Percentiles rank a stretch among this genome's conserved stretches.
phyloP scores from a whole-genome alignment of 2,329 filamentous ascomycete genomes.

The Penicillium paneum region DNA sequence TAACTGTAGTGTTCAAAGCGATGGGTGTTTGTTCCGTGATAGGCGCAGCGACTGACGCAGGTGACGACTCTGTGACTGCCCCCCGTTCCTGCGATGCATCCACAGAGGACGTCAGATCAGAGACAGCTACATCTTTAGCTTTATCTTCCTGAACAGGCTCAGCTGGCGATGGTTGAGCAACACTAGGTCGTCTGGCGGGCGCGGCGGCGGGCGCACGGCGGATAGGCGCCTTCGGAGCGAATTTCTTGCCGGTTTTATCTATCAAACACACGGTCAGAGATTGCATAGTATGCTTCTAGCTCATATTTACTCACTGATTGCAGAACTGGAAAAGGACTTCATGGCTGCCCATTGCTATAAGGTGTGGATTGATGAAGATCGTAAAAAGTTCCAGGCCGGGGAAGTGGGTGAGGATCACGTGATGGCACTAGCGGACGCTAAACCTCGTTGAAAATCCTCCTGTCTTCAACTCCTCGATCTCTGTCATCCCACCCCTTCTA shows the following conservation, averaged over 20 bases:
- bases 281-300: too few species aligned
- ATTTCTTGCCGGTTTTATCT: constrained; percentile 70
- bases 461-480: constrained; percentile 33
- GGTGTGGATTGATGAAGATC: constrained; percentile 12
- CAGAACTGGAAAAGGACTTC: constrained; percentile 55
- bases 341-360: constrained; percentile 31
- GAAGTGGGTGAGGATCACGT: constrained; percentile 36
- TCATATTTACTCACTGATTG: constrained; percentile 45
- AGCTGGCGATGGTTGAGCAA: constrained; percentile 34
- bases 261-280: constrained; percentile 11
- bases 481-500: constrained; percentile 23
- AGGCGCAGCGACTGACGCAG: constrained; percentile 11
- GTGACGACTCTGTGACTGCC: neutral
- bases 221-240: constrained; percentile 67
- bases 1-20: neutral
- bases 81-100: constrained; percentile 1
- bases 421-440: constrained; percentile 34
- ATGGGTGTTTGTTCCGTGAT: constrained; percentile 25
- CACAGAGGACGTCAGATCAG: neutral
- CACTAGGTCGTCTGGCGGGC: constrained; percentile 40
- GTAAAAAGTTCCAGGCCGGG: constrained; percentile 27
- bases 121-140: constrained; percentile 1
- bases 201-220: constrained; percentile 49
- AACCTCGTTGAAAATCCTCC: constrained; percentile 44
- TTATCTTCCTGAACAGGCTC: constrained; percentile 1